These are phyloP conservation scores for Termitomyces sp. DNA, from an alignment of 768 basidiomycete species.

Conservation along the genomic window DNA sequence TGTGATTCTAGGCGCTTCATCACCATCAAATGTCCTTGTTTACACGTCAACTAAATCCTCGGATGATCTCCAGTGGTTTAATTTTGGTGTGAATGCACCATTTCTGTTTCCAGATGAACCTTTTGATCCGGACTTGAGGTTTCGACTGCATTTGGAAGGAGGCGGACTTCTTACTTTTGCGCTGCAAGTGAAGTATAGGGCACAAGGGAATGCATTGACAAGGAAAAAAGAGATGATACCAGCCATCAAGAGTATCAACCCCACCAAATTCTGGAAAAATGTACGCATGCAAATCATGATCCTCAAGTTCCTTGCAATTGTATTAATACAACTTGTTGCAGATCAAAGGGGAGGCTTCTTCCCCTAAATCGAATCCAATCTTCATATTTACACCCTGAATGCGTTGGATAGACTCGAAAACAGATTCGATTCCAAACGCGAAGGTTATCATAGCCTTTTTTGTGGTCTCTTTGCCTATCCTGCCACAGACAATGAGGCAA, in stretches of 20 bases:
- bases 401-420: neutral
- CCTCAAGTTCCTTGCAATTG: neutral
- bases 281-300: neutral
- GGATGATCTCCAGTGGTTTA: neutral
- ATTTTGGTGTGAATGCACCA: neutral
- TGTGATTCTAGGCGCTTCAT: neutral
- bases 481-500: neutral
- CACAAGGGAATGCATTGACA: neutral
- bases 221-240: too few species aligned
- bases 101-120: slow-evolving; percentile 2
- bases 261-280: neutral
- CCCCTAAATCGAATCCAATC: neutral
- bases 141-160: neutral
- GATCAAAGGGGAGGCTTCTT: neutral
- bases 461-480: neutral
- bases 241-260: neutral
- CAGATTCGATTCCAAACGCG: neutral
- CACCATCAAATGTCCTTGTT: neutral
- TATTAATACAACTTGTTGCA: neutral
- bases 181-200: slow-evolving; percentile 1
- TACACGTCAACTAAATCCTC: neutral
- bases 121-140: slow-evolving; percentile 6
- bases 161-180: slow-evolving; percentile 1
- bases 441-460: neutral
- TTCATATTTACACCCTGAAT: neutral